Conservation (phyloP, 2,329 filamentous ascomycete species). For the Colletotrichum paranaense region DNA sequence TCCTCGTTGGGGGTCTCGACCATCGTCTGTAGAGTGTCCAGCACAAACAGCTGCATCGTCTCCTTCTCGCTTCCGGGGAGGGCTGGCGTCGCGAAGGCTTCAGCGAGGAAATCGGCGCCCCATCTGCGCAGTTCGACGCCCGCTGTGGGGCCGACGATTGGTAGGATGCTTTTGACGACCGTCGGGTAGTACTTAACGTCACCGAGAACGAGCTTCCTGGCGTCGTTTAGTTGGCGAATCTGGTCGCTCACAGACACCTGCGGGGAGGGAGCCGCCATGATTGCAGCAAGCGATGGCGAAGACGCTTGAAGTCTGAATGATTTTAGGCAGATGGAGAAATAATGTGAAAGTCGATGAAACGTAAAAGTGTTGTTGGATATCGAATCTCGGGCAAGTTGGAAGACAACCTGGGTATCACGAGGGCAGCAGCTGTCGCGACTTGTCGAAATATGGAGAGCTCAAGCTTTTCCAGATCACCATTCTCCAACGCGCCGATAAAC, state of each 20-base stretch:
- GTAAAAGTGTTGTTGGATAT: not conserved
- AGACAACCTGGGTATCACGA: constrained; percentile 10
- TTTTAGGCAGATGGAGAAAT: not conserved
- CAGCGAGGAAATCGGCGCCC: constrained; percentile 95
- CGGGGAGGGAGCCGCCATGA: constrained; percentile 62
- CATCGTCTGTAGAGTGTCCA: constrained; percentile 80
- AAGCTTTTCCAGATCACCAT: constrained; percentile 34
- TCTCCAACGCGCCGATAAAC: constrained; percentile 27
- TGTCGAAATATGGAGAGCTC: constrained; percentile 35
- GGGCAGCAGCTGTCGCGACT: constrained; percentile 34
- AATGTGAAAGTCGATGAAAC: not conserved
- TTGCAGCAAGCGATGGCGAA: constrained; percentile 34
- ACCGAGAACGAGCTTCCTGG: constrained; percentile 87
- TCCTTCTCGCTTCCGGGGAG: constrained; percentile 83
- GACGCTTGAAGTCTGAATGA: constrained; percentile 1
- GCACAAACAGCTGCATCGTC: constrained; percentile 78
- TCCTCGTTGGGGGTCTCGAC: constrained; percentile 81
- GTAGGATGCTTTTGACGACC: constrained; percentile 92
- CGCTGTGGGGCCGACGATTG: constrained; percentile 82
- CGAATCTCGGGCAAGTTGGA: not conserved
- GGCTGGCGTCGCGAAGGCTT: constrained; percentile 94
- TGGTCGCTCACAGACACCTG: constrained; percentile 75
- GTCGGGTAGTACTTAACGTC: constrained; percentile 91
- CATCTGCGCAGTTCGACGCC: constrained; percentile 89
- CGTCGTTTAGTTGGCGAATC: constrained; percentile 88